Conservation (phyloP, 2,329 filamentous ascomycete genomes). For the Ophiostoma novo-ulmi region DNA sequence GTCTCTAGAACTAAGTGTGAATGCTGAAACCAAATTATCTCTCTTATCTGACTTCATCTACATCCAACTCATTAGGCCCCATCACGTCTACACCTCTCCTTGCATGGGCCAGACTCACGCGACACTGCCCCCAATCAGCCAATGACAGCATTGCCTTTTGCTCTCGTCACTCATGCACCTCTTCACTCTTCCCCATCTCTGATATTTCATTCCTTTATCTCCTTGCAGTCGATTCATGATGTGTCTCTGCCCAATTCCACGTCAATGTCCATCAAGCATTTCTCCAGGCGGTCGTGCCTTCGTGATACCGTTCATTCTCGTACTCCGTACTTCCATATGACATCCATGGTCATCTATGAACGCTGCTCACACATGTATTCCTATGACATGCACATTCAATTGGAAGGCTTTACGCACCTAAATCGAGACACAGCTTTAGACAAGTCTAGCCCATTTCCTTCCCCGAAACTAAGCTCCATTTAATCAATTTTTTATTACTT, state of each 20-base stretch:
- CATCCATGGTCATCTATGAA: background rate
- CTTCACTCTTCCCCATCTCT: background rate
- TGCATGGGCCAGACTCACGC: constrained; percentile 1
- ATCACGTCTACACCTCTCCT: background rate
- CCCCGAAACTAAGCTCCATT: background rate
- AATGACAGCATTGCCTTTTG: background rate
- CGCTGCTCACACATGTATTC: background rate
- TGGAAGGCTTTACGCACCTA: background rate
- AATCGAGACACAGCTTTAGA: background rate
- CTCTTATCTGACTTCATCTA: background rate
- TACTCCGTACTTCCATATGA: background rate
- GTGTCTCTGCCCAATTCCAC: background rate
- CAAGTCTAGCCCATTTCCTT: background rate
- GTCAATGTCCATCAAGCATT: background rate
- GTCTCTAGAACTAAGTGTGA: background rate
- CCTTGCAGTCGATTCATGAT: background rate
- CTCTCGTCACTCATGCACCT: background rate
- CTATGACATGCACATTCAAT: background rate
- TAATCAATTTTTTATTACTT: background rate
- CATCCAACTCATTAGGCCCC: background rate
- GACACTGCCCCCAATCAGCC: background rate
- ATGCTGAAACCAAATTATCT: background rate
- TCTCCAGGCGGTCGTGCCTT: background rate
- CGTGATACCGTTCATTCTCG: background rate
- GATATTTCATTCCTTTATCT: background rate